phyloP scores from a whole-genome alignment of 1,139 yeast species.

The Blastobotrys raffinosifermentans region DNA sequence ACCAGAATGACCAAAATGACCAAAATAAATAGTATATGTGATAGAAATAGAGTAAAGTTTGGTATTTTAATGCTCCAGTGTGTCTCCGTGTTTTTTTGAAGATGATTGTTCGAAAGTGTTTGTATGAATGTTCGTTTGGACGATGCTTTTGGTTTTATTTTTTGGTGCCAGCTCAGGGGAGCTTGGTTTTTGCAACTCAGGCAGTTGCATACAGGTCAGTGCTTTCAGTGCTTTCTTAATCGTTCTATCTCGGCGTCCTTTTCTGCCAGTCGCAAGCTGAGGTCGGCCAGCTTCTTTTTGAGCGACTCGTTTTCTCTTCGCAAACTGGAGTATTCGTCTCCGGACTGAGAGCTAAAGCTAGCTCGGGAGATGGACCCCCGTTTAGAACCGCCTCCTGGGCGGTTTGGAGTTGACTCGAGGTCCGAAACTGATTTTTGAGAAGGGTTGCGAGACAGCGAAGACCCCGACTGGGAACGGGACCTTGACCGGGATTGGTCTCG shows the following conservation, averaged over 20 bases:
- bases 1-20: too few relatives aligned
- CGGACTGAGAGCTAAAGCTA: constrained; percentile 19
- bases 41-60: too few relatives aligned
- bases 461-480: constrained; percentile 28
- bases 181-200: too few relatives aligned
- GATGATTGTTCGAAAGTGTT: not conserved
- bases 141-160: too few relatives aligned
- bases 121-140: constrained; percentile 3
- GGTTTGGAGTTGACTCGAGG: constrained; percentile 13
- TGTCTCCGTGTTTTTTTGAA: too few relatives aligned
- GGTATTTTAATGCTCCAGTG: too few relatives aligned
- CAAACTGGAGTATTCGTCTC: constrained; percentile 20
- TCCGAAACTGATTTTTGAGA: constrained; percentile 24
- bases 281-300: constrained; percentile 30
- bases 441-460: constrained; percentile 28
- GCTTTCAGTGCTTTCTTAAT: too few relatives aligned
- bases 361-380: constrained; percentile 18
- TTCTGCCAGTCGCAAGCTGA: constrained; percentile 28
- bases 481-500: constrained; percentile 28
- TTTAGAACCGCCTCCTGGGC: too few relatives aligned
- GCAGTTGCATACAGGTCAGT: too few relatives aligned
- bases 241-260: constrained; percentile 29
- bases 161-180: too few relatives aligned
- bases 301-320: constrained; percentile 31
- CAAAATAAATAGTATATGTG: too few relatives aligned